phyloP scores from a whole-genome alignment of 148 eudicot species.

The Camellia lanceoleosa region DNA sequence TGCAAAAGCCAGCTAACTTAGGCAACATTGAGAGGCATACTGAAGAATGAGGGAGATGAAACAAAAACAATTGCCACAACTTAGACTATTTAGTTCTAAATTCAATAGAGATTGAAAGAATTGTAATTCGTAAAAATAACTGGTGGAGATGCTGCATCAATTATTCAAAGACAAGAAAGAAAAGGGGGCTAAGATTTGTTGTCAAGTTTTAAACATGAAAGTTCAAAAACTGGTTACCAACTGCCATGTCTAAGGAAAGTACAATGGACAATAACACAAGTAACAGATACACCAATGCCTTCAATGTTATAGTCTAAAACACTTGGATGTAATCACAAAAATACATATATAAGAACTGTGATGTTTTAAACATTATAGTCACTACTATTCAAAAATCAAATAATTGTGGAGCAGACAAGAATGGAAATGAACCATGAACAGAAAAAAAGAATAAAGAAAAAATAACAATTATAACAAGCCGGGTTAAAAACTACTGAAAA shows the following conservation, averaged over 20 bases:
- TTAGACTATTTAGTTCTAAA: not conserved
- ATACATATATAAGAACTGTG: not conserved
- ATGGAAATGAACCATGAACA: not conserved
- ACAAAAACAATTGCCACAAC: not conserved
- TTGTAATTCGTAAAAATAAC: too few relatives aligned
- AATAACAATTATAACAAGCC: not conserved
- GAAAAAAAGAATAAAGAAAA: not conserved
- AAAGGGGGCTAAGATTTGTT: too few relatives aligned
- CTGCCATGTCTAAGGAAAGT: too few relatives aligned
- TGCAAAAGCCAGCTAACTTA: not conserved
- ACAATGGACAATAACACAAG: too few relatives aligned
- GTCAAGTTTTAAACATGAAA: too few relatives aligned
- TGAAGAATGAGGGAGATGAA: not conserved
- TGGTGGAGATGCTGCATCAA: too few relatives aligned
- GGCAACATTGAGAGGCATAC: not conserved
- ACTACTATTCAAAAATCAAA: not conserved
- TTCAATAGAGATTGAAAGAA: not conserved
- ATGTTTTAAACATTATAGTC: not conserved
- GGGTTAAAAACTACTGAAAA: not conserved
- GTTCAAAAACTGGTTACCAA: too few relatives aligned
- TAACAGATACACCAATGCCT: too few relatives aligned
- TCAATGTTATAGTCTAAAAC: too few relatives aligned
- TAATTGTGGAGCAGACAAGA: not conserved
- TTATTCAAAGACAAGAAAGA: too few relatives aligned
- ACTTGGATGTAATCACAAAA: too few relatives aligned